These are phyloP conservation scores for Lodderomyces jiufengensis DNA, from an alignment of 1,139 yeast species.

Conservation along the genomic window DNA sequence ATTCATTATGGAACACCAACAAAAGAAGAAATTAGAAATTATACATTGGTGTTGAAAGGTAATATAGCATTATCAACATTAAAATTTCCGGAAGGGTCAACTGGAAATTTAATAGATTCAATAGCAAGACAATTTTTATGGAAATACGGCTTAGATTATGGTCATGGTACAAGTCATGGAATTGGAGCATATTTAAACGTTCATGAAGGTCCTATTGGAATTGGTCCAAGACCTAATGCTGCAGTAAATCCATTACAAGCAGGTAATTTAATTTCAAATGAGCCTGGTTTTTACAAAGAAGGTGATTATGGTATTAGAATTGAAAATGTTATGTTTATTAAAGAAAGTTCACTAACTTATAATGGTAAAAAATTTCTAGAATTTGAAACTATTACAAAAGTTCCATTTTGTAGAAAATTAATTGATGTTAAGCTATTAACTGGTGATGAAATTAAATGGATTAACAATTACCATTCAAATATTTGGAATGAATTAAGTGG, in stretches of 20 bases:
- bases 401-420: conserved; percentile 58
- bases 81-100: conserved; percentile 82
- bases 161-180: conserved; percentile 99
- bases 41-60: conserved; percentile 90
- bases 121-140: conserved; percentile 89
- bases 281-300: conserved; percentile 93
- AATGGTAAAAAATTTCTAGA: conserved; percentile 58
- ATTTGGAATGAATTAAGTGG: conserved; percentile 58
- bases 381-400: conserved; percentile 83
- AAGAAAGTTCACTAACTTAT: conserved; percentile 42
- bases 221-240: conserved; percentile 63
- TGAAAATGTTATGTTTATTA: conserved; percentile 75
- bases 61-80: conserved; percentile 75
- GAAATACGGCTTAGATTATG: conserved; percentile 84
- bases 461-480: conserved; percentile 63
- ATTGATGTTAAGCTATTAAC: conserved; percentile 38
- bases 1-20: conserved; percentile 74
- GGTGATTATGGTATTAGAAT: conserved; percentile 92
- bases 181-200: conserved; percentile 89
- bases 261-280: conserved; percentile 86
- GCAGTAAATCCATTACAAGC: conserved; percentile 46
- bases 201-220: conserved; percentile 95
- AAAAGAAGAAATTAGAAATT: conserved; percentile 64
- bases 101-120: conserved; percentile 79
- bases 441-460: conserved; percentile 58